phyloP scores from a whole-genome alignment of 768 basidiomycete genomes.

The Scleroderma bovista region DNA sequence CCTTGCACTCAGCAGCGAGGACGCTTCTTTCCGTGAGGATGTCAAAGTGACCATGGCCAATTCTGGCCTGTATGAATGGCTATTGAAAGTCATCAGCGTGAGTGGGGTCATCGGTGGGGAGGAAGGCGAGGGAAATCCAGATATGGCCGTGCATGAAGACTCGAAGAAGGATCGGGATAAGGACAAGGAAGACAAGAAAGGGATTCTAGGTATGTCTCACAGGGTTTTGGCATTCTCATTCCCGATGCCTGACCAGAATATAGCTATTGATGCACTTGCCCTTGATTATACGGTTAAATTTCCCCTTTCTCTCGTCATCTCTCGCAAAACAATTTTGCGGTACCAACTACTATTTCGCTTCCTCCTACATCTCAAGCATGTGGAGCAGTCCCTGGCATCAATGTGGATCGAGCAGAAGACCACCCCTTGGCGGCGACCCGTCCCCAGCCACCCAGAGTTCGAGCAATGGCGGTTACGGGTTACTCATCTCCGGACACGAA shows the following conservation, averaged over 20 bases:
- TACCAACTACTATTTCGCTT: slow-evolving; percentile 98
- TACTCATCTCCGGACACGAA: slow-evolving; percentile 79
- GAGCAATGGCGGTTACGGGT: slow-evolving; percentile 85
- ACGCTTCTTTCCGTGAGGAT: slow-evolving; percentile 79
- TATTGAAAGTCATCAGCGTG: slow-evolving; percentile 84
- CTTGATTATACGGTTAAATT: slow-evolving; percentile 96
- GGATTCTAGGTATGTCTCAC: slow-evolving; percentile 53
- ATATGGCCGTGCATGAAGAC: slow-evolving; percentile 39
- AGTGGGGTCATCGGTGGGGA: slow-evolving; percentile 66
- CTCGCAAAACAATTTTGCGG: slow-evolving; percentile 90
- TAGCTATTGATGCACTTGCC: slow-evolving; percentile 88
- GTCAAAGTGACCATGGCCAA: slow-evolving; percentile 79
- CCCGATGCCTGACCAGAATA: slow-evolving; percentile 1
- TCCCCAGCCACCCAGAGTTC: slow-evolving; percentile 59
- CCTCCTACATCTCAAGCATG: slow-evolving; percentile 89
- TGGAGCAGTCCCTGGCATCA: slow-evolving; percentile 79
- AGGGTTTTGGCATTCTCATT: not conserved
- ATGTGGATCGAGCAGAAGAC: slow-evolving; percentile 98
- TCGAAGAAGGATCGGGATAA: slow-evolving; percentile 58
- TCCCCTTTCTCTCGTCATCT: slow-evolving; percentile 94
- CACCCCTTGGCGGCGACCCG: slow-evolving; percentile 63
- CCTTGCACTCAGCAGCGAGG: slow-evolving; percentile 75
- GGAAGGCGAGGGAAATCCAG: slow-evolving; percentile 47
- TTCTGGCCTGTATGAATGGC: slow-evolving; percentile 88
- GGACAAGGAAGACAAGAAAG: slow-evolving; percentile 71